Evolutionary conservation across 1,139 yeast genomes (phyloP), one percentile per base, ranked within the genome.

Genomic region (Geotrichum macrosporum): DNA sequence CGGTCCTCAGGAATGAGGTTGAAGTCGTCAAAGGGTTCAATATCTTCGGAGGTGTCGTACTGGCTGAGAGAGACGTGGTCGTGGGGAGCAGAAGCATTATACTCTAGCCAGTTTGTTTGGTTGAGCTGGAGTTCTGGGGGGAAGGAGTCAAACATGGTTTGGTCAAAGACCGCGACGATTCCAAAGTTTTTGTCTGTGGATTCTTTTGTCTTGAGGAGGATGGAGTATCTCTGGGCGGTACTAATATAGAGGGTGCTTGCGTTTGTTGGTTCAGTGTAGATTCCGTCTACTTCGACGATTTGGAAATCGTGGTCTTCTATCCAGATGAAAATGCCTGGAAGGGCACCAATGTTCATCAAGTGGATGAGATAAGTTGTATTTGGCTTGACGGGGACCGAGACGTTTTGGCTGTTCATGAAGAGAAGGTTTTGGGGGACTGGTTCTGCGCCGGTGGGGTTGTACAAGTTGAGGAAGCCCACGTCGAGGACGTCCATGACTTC

Each of bases 401-500:
- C 71, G 65, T 84, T 82, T 62, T 73, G 77, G 5, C 94, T 79
- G 61, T 88, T 87, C 69, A 89, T 88, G 66, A 87, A 75, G 58
- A 87, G 70, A 56, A 84, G 63, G 62, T 80, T 80, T 59, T 83
- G 80, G 2, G 97, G 97, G 57, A 89, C 78, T 36, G 97, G 97
- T 67, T 89, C 97, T 30, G 96, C 96, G 55, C 97, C 97, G 4
- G 96, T 85, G 39, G 97, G 97, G 67, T 89, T 89, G 69, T 75
- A 82, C 54, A 83, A 67, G 55, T 72, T 76, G 69, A 86, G 63
- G 69, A 88, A 88, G 38, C 53, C 51, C 16, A 61, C 57, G 53
- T 74, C 68, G 56, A 88, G 72, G 18, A 62, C 74, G 40, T 73
- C 73, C 38, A 81, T 72, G 45, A 72, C 68, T 31, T 76, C 72